Base-by-base conservation (phyloP, 768 basidiomycete species). In the Pleurotus cornucopiae region DNA sequence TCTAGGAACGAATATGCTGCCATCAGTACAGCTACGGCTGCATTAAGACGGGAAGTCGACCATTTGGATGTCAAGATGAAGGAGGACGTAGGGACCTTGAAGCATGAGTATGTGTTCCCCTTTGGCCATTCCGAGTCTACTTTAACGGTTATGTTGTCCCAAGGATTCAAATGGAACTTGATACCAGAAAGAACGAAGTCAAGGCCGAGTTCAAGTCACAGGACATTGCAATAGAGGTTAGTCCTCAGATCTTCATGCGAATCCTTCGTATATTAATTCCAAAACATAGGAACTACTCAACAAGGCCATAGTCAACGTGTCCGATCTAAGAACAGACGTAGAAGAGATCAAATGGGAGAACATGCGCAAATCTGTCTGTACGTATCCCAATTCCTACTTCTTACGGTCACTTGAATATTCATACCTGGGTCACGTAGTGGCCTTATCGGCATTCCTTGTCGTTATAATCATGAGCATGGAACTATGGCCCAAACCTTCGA, bases 151-250 rank as follows among this genome's bases (percentile, higher is more conserved):
- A 11, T 9, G 11, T 34, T 34, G 7, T 1, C 30, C 11, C 2
- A 2, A 97, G 94, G 65, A 91, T 95, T 49, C 94, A 98, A 70
- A 94, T 98, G 86, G 97, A 99, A 55, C 78, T 98, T 58, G 93
- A 96, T 64, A 94, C 86, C 59, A 80, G 96, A 56, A 98, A 94
- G 76, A 92, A 89, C 61, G 97, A 98, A 67, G 82, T 86, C 12
- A 88, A 86, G 65, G 78, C 85, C 1, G 94, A 98, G 51, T 65
- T 91, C 57, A 96, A 94, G 70, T 80, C 78, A 53, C 85, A 88
- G 62, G 94, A 94, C 62, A 89, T 98, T 58, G 73, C 76, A 37
- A 92, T 96, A 39, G 91, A 94, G 80, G 91, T 89, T 41, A 16
- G 75, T 66, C 3, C 18, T 47, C 30, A 34, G 2, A 34, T 9